Conservation (phyloP, 129 eudicot genomes). For the Arctium minus region DNA sequence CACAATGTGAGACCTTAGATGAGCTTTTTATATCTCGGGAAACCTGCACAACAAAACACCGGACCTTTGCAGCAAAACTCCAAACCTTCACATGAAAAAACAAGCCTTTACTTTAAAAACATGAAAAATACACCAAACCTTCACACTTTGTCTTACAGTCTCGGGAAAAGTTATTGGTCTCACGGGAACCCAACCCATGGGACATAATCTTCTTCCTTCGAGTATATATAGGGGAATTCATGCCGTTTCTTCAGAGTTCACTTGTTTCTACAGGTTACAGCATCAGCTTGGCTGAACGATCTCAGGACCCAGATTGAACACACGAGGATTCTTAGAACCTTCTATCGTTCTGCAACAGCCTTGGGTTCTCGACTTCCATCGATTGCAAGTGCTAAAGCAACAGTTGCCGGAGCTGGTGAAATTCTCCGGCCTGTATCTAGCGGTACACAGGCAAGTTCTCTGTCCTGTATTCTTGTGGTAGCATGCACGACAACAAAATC, state of each 20-base stretch:
- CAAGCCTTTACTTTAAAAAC: too few relatives aligned
- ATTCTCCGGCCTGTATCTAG: constrained; percentile 88
- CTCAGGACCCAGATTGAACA: constrained; percentile 87
- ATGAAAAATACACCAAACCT: too few relatives aligned
- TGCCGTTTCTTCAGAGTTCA: background rate
- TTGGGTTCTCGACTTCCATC: constrained; percentile 97
- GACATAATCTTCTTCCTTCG: background rate
- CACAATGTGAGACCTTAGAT: too few relatives aligned
- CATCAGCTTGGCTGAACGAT: constrained; percentile 98
- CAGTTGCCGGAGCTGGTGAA: constrained; percentile 96
- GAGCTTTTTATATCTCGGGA: too few relatives aligned
- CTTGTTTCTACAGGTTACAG: constrained; percentile 63
- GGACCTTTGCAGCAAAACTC: too few relatives aligned
- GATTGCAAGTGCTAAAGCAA: constrained; percentile 89
- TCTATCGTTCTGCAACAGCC: constrained; percentile 93
- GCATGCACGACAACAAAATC: background rate
- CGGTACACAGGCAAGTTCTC: constrained; percentile 73
- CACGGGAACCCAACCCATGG: background rate
- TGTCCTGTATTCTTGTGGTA: background rate
- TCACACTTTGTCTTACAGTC: too few relatives aligned
- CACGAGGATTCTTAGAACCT: constrained; percentile 81
- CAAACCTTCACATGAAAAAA: too few relatives aligned
- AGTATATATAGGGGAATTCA: background rate
- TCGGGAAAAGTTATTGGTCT: background rate
- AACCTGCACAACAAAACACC: too few relatives aligned